Evolutionary conservation across 768 basidiomycete genomes (phyloP).

Genomic region (Agrocybe praecox): DNA sequence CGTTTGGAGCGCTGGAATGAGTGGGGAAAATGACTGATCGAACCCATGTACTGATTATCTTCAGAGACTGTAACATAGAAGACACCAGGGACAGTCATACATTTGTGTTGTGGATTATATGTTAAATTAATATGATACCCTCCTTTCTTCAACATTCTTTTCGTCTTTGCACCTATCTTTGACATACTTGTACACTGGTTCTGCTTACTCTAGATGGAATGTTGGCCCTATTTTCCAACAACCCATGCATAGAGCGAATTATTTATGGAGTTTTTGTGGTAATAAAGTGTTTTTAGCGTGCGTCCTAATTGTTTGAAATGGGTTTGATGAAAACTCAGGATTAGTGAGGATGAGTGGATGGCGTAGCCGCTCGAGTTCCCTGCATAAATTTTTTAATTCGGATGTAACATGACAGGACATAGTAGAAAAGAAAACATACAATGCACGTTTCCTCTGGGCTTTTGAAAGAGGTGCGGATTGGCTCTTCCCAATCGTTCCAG

Average conservation of each 20-base stretch:
- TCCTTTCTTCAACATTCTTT: neutral
- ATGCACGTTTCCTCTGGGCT: slow-evolving; percentile 63
- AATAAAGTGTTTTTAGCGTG: slow-evolving; percentile 81
- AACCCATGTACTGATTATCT: neutral
- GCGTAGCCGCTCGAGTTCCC: slow-evolving; percentile 66
- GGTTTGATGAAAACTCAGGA: slow-evolving; percentile 65
- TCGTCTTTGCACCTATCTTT: neutral
- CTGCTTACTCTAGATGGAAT: neutral
- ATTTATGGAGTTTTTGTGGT: slow-evolving; percentile 19
- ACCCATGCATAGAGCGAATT: neutral
- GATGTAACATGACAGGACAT: neutral
- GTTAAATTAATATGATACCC: slow-evolving; percentile 20
- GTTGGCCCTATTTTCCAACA: neutral
- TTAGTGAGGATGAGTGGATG: slow-evolving; percentile 72
- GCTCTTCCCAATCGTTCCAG: slow-evolving; percentile 70
- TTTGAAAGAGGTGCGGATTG: slow-evolving; percentile 58
- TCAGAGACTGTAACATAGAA: neutral
- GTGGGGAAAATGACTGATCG: slow-evolving; percentile 54
- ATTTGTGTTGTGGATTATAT: neutral
- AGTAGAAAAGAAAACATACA: slow-evolving; percentile 50
- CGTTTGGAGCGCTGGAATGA: slow-evolving; percentile 88
- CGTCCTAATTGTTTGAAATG: slow-evolving; percentile 77
- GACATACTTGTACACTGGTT: neutral
- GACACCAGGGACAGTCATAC: neutral
- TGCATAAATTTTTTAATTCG: slow-evolving; percentile 24